Base-by-base conservation (phyloP, 805 yeast species). In the Yamadazyma akitaensis region DNA sequence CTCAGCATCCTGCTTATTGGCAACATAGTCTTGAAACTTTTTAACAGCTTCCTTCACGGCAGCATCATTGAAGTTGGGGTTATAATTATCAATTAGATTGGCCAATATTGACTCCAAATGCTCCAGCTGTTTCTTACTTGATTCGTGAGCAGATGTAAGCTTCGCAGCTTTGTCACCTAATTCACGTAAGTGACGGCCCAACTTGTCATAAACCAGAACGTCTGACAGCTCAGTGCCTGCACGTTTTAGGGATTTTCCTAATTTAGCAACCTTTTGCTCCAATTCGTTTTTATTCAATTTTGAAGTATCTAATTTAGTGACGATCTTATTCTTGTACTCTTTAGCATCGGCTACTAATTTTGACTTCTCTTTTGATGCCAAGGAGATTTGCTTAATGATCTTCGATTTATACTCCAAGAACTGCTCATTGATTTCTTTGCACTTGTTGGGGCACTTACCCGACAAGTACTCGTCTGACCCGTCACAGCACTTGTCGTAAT, bases 401-500 rank as follows among this genome's bases (percentile, higher is more conserved):
- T 16, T 6, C 8, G 31, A 25, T 28, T 43, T 39, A 28, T 50
- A 35, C 14, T 28, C 14, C 10, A 44, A 10, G 38, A 72, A 73
- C 43, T 68, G 75, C 0, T 56, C 57, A 19, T 72, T 68, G 45
- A 85, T 76, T 48, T 76, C 75, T 1, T 56, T 58, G 59, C 94
- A 86, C 33, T 65, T 70, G 53, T 79, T 70, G 4, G 79, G 77
- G 61, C 96, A 89, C 2, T 42, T 25, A 1, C 67, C 69, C 6
- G 59, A 54, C 24, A 54, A n/a, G 44, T 67, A 62, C 62, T 94
- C 99, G 65, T 94, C 99, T 1, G 89, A 77, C 8, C 99, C 98
- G 66, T 94, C 99, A 65, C 99, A 94, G 64, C 99, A 94, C 10
- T 74, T 44, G 16, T 82, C 85, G 61, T 85, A 87, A 61, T 94